These are phyloP conservation scores for Dillenia suffruticosa DNA, from an alignment of 164 flowering plant species.

Conservation along the genomic window DNA sequence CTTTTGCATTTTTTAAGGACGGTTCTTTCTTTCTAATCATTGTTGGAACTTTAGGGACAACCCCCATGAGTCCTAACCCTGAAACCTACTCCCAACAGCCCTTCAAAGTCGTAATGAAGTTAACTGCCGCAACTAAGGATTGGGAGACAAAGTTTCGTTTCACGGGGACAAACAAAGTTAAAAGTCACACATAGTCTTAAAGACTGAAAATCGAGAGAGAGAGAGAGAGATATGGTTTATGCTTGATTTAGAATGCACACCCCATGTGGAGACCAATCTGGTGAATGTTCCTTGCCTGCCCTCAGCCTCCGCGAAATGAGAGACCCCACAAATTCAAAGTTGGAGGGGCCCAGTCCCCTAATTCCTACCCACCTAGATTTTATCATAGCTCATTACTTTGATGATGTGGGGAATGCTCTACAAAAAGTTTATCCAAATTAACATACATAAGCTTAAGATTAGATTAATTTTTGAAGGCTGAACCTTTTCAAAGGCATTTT, in stretches of 20 bases:
- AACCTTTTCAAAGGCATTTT: conserved; percentile 17
- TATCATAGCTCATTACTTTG: conserved; percentile 1
- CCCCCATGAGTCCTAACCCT: too few species aligned
- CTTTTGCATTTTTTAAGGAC: too few species aligned
- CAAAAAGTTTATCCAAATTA: background rate
- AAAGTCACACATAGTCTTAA: background rate
- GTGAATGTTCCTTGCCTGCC: conserved; percentile 30
- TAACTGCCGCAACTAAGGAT: background rate
- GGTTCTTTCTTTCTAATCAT: too few species aligned
- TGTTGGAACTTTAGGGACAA: too few species aligned
- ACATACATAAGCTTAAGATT: conserved; percentile 5
- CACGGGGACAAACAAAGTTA: background rate
- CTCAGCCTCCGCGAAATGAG: conserved; percentile 2
- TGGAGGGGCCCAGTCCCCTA: conserved; percentile 7
- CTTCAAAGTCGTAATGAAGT: too few species aligned
- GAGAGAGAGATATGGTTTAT: conserved; percentile 11
- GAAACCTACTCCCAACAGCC: too few species aligned
- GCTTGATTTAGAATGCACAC: conserved; percentile 16
- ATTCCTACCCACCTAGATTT: conserved; percentile 13
- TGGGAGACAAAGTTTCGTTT: background rate
- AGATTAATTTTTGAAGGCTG: conserved; percentile 11
- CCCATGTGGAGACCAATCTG: conserved; percentile 64
- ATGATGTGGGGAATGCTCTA: conserved; percentile 11
- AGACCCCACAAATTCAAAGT: conserved; percentile 14
- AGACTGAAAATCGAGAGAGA: conserved; percentile 1